Base-by-base conservation (phyloP, 441 rosid genomes). In the Populus trichocarpa region DNA sequence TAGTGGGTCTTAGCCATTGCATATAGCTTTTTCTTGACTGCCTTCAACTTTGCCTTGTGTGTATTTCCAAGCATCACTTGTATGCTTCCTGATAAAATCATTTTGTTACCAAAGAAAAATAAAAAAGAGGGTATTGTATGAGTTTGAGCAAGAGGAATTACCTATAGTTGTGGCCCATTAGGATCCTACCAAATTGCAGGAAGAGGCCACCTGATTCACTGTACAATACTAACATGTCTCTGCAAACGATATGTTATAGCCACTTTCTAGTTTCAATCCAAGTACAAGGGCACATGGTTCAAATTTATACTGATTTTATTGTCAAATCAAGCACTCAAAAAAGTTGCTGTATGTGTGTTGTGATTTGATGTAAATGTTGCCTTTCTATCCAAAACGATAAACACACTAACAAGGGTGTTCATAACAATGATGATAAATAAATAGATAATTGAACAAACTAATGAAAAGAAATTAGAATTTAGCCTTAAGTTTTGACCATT, bases 1-100 rank as follows among this genome's bases (percentile, higher is more conserved):
- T 40, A 72, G 66, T 79, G 67, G 40, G 73, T 70, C 68, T 78
- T 73, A 16, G 67, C 67, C 22, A 77, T 23, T 28, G 32, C 8
- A 71, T 28, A 13, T 38, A 25, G 59, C 33, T 50, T 71, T 71
- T 50, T 14, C 35, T 26, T 10, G 38, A 10, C 25, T 33, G 6
- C 57, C 40, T 75, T 64, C 6, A 9, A 73, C 30, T 73, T 32
- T 73, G 50, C 46, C 18, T 22, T 71, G 20, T 23, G 30, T 71
- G 20, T 46, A 71, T 71, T 42, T 71, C 26, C 18, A 42, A 38
- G 46, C 53, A 23, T 20, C 26, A 71, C 26, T 42, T 42, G 2
- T 46, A 46, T 40, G n/a, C n/a, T 59, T 7, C 4, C 59, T 59
- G 65, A 16, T 59, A 59, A 59, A 16, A 59, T 59, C 65, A 25